These are phyloP conservation scores for Boletellus emodensis DNA, from an alignment of 768 basidiomycete genomes.

Conservation along the genomic window DNA sequence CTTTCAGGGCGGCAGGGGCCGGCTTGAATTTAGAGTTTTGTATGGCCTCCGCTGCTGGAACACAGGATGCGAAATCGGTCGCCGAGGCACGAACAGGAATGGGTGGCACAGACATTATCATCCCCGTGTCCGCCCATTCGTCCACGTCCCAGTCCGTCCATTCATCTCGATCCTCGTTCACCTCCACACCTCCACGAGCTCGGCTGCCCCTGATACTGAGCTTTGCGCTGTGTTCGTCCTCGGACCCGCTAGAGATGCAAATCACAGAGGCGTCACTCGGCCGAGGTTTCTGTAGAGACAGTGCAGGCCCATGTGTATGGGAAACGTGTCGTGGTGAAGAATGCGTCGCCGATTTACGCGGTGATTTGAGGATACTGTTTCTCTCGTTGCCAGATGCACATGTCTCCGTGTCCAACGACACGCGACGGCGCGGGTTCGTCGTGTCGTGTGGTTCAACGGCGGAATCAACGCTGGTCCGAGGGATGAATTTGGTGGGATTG, in stretches of 20 bases:
- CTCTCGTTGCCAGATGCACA: constrained; percentile 4
- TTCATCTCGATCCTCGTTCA: background rate
- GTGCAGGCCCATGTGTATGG: background rate
- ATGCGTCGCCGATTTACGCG: constrained; percentile 22
- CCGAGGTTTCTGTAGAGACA: constrained; percentile 16
- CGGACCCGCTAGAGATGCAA: constrained; percentile 28
- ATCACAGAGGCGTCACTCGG: constrained; percentile 16
- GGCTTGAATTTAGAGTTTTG: constrained; percentile 19
- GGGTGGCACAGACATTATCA: constrained; percentile 27
- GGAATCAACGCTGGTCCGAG: background rate
- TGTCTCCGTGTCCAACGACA: constrained; percentile 5
- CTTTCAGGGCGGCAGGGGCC: background rate
- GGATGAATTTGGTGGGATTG: constrained; percentile 8
- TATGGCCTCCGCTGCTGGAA: background rate
- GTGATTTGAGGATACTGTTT: constrained; percentile 16
- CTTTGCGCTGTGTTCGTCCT: constrained; percentile 11
- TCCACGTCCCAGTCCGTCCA: background rate
- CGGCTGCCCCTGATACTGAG: background rate
- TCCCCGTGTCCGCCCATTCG: constrained; percentile 17
- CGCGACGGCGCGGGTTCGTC: constrained; percentile 1
- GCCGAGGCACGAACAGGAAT: constrained; percentile 2
- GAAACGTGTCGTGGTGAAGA: constrained; percentile 22
- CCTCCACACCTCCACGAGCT: background rate
- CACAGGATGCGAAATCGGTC: background rate
- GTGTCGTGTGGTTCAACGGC: background rate